These are phyloP conservation scores for Rhizophagus sp. DNA, from an alignment of 192 early-diverging fungal genomes.

Conservation along the genomic window DNA sequence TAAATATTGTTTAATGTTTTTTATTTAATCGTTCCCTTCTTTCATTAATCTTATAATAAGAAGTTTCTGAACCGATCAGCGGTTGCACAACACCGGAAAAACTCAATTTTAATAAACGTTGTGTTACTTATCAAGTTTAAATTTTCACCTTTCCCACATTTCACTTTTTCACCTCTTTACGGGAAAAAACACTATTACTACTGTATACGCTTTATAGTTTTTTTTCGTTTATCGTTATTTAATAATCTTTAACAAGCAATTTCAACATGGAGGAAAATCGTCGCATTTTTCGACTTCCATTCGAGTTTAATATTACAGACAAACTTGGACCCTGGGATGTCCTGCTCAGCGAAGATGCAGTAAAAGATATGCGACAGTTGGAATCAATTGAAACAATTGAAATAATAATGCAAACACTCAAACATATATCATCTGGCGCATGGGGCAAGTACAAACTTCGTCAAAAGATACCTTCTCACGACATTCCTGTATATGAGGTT, in stretches of 20 bases:
- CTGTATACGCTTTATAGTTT: not conserved
- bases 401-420: not conserved
- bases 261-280: not conserved
- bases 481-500: not conserved
- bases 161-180: no score
- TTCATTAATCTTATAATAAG: no score
- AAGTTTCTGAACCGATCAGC: no score
- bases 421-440: not conserved
- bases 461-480: not conserved
- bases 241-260: no score
- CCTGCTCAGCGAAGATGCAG: not conserved
- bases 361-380: not conserved
- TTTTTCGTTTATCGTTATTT: no score
- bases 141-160: no score
- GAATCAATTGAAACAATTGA: not conserved
- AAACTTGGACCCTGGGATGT: constrained; percentile 6
- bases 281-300: constrained; percentile 13
- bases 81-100: no score
- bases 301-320: constrained; percentile 19
- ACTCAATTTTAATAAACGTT: no score
- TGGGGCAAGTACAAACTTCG: not conserved
- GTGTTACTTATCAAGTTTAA: no score
- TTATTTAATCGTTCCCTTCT: no score
- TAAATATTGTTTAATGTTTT: no score
- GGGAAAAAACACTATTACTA: no score